Evolutionary conservation across 305 asterid genomes (phyloP).

Genomic region (Fraxinus baroniana): DNA sequence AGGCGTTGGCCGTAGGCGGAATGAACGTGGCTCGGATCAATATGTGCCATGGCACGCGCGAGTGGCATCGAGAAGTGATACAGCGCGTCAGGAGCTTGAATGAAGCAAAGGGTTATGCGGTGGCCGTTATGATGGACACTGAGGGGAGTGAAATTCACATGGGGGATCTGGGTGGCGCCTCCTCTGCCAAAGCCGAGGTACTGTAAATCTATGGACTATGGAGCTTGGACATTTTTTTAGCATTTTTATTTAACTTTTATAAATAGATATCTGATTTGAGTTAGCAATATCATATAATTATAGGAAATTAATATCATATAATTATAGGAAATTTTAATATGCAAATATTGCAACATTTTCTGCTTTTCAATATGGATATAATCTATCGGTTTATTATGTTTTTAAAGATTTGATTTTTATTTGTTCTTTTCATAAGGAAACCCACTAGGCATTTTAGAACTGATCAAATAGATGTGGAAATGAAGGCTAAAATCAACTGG

Average conservation of each 20-base stretch:
- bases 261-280: not conserved
- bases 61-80: constrained; percentile 87
- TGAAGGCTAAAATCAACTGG: not conserved
- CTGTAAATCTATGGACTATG: not conserved
- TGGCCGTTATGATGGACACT: constrained; percentile 99
- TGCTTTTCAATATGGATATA: not conserved
- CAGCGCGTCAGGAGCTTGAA: constrained; percentile 89
- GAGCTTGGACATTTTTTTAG: not conserved
- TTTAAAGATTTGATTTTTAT: not conserved
- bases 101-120: constrained; percentile 94
- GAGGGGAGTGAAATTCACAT: constrained; percentile 99
- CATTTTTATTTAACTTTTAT: not conserved
- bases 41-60: constrained; percentile 98
- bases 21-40: constrained; percentile 97
- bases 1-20: constrained; percentile 95
- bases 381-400: not conserved
- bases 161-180: constrained; percentile 97
- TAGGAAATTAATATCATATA: not conserved
- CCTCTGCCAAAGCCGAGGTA: constrained; percentile 95
- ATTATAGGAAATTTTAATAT: not conserved
- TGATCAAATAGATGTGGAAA: not conserved
- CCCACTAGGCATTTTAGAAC: not conserved
- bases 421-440: not conserved
- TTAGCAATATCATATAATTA: not conserved
- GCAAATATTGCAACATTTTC: not conserved